Conservation (phyloP, 1,284 basidiomycete genomes). For the Cryptococcus deneoformans region DNA sequence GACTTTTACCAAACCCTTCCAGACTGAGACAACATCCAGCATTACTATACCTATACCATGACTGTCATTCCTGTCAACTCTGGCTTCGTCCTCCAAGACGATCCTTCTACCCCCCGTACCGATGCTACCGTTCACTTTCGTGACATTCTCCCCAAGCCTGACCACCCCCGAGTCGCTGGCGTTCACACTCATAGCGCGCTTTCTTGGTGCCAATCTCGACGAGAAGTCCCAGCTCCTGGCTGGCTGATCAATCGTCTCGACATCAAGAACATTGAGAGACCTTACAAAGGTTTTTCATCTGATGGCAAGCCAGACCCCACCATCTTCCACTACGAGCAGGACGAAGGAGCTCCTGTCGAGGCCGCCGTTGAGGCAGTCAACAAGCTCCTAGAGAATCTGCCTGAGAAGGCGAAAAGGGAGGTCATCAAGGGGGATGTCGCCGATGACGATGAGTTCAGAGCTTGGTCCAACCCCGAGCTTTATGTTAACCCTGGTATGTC, state of each 20-base stretch:
- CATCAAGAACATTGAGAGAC: constrained; percentile 30
- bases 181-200: constrained; percentile 27
- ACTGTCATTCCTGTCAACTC: constrained; percentile 15
- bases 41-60: not conserved
- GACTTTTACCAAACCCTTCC: too few species aligned
- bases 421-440: constrained; percentile 30
- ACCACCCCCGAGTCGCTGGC: constrained; percentile 40
- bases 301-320: constrained; percentile 32
- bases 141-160: constrained; percentile 32
- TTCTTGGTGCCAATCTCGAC: constrained; percentile 35
- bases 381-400: constrained; percentile 19
- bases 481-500: constrained; percentile 38
- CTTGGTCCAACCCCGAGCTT: constrained; percentile 45
- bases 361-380: constrained; percentile 29
- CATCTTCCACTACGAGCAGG: constrained; percentile 28
- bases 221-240: constrained; percentile 32
- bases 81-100: constrained; percentile 30
- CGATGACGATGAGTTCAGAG: constrained; percentile 35
- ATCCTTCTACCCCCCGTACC: constrained; percentile 33
- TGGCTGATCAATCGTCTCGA: constrained; percentile 42
- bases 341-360: constrained; percentile 41
- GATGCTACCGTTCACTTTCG: constrained; percentile 41
- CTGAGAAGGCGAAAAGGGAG: constrained; percentile 17
- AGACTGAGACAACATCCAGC: too few species aligned
- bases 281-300: constrained; percentile 34